Evolutionary conservation across 805 yeast species (phyloP).

Genomic region (Grigorovia yakushimaensis): DNA sequence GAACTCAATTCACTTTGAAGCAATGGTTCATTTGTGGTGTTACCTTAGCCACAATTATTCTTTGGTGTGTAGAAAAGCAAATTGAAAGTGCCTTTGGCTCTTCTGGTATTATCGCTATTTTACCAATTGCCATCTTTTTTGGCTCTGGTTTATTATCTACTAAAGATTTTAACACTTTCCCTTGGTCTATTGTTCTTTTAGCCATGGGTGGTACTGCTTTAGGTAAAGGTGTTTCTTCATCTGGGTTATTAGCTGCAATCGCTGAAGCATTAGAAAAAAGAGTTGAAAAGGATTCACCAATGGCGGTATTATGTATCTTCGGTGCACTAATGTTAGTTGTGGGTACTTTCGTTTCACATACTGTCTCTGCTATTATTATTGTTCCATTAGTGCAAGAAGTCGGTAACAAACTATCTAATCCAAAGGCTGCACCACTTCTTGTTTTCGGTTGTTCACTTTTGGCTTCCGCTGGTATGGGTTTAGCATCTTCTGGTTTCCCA

Average conservation of each 20-base stretch:
- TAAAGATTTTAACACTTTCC: slow-evolving; percentile 85
- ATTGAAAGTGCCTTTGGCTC: slow-evolving; percentile 72
- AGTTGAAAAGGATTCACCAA: slow-evolving; percentile 52
- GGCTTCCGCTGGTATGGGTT: slow-evolving; percentile 92
- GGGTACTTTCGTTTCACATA: slow-evolving; percentile 94
- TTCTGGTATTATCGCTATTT: slow-evolving; percentile 82
- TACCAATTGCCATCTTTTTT: slow-evolving; percentile 79
- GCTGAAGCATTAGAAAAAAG: slow-evolving; percentile 58
- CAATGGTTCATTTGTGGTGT: slow-evolving; percentile 71
- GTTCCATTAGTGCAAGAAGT: slow-evolving; percentile 84
- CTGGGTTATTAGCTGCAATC: slow-evolving; percentile 74
- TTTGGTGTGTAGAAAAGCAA: slow-evolving; percentile 84
- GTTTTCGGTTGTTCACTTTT: slow-evolving; percentile 45
- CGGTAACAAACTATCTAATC: slow-evolving; percentile 58
- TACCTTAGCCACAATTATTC: slow-evolving; percentile 58
- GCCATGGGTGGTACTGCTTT: slow-evolving; percentile 97
- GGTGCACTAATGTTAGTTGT: slow-evolving; percentile 75
- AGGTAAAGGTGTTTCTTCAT: slow-evolving; percentile 88
- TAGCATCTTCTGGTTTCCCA: slow-evolving; percentile 96
- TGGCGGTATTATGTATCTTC: slow-evolving; percentile 68
- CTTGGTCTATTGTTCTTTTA: slow-evolving; percentile 90
- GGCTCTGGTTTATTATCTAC: slow-evolving; percentile 80
- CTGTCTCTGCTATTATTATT: slow-evolving; percentile 90
- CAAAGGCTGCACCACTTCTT: slow-evolving; percentile 52
- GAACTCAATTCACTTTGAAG: slow-evolving; percentile 53